These are phyloP conservation scores for Chlamydomonas sphaeroides DNA, from an alignment of 139 green algal genomes.

Conservation along the genomic window DNA sequence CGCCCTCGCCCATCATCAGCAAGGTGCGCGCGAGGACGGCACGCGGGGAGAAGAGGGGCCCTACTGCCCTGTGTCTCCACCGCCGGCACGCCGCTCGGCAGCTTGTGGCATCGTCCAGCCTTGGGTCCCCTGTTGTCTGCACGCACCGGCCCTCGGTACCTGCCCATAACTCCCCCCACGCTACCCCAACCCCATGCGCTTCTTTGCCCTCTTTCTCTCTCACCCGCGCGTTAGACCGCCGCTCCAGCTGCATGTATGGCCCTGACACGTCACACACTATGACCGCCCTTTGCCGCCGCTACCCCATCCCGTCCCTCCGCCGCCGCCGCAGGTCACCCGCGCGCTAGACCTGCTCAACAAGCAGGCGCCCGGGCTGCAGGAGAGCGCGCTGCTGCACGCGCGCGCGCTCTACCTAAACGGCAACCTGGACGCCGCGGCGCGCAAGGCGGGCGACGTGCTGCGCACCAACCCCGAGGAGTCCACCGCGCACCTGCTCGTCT, in stretches of 20 bases:
- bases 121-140: too few species aligned
- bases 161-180: too few species aligned
- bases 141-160: too few species aligned
- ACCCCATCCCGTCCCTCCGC: background rate
- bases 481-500: slow-evolving; percentile 70
- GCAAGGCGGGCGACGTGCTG: slow-evolving; percentile 66
- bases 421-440: slow-evolving; percentile 62
- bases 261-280: too few species aligned
- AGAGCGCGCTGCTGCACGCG: slow-evolving; percentile 62
- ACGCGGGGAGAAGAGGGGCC: too few species aligned
- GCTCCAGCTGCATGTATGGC: too few species aligned
- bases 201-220: background rate
- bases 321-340: slow-evolving; percentile 18
- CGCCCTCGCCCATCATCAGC: slow-evolving; percentile 60
- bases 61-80: too few species aligned
- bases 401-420: slow-evolving; percentile 68
- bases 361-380: slow-evolving; percentile 30
- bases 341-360: slow-evolving; percentile 49
- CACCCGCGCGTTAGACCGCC: too few species aligned
- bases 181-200: too few species aligned
- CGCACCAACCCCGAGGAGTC: slow-evolving; percentile 53
- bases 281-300: background rate
- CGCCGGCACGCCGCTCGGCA: too few species aligned
- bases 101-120: too few species aligned
- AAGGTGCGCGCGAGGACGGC: slow-evolving; percentile 41